Percentiles rank a stretch among this genome's conserved stretches.
Evolutionary conservation across 2,329 filamentous ascomycete species (phyloP).

Genomic region (Xylaria sp.): DNA sequence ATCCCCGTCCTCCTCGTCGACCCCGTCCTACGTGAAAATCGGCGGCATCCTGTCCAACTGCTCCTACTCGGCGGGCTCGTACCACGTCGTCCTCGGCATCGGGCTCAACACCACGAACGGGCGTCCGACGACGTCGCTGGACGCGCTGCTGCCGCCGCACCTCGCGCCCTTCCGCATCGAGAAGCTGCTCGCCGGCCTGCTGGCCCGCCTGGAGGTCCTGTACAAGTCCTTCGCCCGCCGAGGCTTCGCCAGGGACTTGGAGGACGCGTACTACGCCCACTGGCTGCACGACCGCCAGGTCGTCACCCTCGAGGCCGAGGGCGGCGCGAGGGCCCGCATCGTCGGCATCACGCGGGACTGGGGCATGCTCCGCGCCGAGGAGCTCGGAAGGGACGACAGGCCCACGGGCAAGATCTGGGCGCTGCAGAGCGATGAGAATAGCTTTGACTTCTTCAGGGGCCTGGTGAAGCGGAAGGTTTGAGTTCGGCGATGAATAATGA

Average conservation of each 20-base stretch:
- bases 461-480: slow-evolving; percentile 78
- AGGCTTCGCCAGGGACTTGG: slow-evolving; percentile 75
- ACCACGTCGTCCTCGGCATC: slow-evolving; percentile 83
- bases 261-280: slow-evolving; percentile 74
- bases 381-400: slow-evolving; percentile 73
- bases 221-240: slow-evolving; percentile 74
- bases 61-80: slow-evolving; percentile 73
- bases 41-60: slow-evolving; percentile 92
- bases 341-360: slow-evolving; percentile 90
- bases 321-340: slow-evolving; percentile 73
- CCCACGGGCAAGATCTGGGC: slow-evolving; percentile 78
- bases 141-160: slow-evolving; percentile 64
- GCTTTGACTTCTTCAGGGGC: slow-evolving; percentile 95
- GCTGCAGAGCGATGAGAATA: slow-evolving; percentile 95
- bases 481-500: neutral
- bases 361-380: slow-evolving; percentile 83
- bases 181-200: slow-evolving; percentile 77
- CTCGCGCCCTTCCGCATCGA: slow-evolving; percentile 69
- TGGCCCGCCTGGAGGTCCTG: slow-evolving; percentile 76
- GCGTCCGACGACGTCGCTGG: slow-evolving; percentile 84
- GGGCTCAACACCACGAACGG: slow-evolving; percentile 86
- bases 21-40: slow-evolving; percentile 76
- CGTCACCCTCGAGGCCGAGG: slow-evolving; percentile 78
- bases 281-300: slow-evolving; percentile 83
- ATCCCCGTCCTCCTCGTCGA: slow-evolving; percentile 44